Evolutionary conservation across 2,329 filamentous ascomycete species (phyloP).

Genomic region (Xylariaceae sp.): DNA sequence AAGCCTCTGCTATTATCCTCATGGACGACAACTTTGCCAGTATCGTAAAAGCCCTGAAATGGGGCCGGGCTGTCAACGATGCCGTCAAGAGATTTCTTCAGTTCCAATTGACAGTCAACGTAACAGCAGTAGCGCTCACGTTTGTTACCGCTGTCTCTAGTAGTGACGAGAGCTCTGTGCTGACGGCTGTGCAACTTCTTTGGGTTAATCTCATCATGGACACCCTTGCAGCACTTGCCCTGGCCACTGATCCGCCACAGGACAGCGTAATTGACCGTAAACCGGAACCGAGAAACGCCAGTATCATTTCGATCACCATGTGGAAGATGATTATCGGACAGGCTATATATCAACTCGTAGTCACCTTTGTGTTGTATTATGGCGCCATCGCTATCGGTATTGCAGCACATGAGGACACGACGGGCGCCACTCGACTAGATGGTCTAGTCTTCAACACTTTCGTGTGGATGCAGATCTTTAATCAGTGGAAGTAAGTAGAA

Average conservation of each 20-base stretch:
- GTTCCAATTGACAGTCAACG: slow-evolving; percentile 86
- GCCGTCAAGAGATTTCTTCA: slow-evolving; percentile 79
- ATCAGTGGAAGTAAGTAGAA: slow-evolving; percentile 83
- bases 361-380: slow-evolving; percentile 84
- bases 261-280: slow-evolving; percentile 81
- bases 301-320: slow-evolving; percentile 86
- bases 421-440: slow-evolving; percentile 59
- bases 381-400: slow-evolving; percentile 67
- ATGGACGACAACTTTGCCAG: slow-evolving; percentile 90
- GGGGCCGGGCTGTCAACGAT: slow-evolving; percentile 80
- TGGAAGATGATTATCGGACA: slow-evolving; percentile 99
- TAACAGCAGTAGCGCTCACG: slow-evolving; percentile 86
- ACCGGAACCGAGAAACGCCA: slow-evolving; percentile 62
- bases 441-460: slow-evolving; percentile 98
- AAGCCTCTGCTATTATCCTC: slow-evolving; percentile 83
- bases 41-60: slow-evolving; percentile 84
- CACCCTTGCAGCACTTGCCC: slow-evolving; percentile 85
- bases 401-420: slow-evolving; percentile 42
- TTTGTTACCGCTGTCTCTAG: slow-evolving; percentile 86
- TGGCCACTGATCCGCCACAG: slow-evolving; percentile 89
- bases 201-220: slow-evolving; percentile 99
- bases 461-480: slow-evolving; percentile 99
- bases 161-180: slow-evolving; percentile 71
- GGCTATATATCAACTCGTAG: slow-evolving; percentile 84
- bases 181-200: slow-evolving; percentile 88